Evolutionary conservation across 768 basidiomycete species (phyloP).

Genomic region (Amanita pseudoporphyria): DNA sequence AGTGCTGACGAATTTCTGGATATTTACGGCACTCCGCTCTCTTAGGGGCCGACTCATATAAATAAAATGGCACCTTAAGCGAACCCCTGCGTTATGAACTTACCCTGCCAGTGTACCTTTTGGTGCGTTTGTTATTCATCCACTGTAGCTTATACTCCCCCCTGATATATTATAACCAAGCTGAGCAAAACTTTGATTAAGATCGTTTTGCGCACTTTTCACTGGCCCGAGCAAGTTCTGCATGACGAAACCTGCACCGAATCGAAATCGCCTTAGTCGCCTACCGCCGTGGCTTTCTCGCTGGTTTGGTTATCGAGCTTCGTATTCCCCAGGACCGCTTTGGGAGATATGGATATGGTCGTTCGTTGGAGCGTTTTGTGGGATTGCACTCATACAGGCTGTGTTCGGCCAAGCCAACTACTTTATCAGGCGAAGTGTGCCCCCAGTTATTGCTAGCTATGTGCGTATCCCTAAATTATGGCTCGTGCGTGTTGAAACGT

Average conservation of each 20-base stretch:
- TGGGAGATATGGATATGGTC: slow-evolving; percentile 41
- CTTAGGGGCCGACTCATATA: no score
- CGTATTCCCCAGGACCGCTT: slow-evolving; percentile 22
- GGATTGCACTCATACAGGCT: slow-evolving; percentile 39
- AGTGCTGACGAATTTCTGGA: no score
- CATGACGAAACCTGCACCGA: not conserved
- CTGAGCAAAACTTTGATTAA: no score
- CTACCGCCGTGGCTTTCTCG: slow-evolving; percentile 27
- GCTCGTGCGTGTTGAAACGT: not conserved
- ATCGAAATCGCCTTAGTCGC: slow-evolving; percentile 19
- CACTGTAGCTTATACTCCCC: not conserved
- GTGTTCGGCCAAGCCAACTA: slow-evolving; percentile 38
- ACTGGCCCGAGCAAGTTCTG: not conserved
- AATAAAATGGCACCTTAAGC: no score
- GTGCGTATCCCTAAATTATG: slow-evolving; percentile 21
- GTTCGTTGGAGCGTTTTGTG: slow-evolving; percentile 41
- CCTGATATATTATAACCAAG: no score
- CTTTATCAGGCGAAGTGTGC: slow-evolving; percentile 35
- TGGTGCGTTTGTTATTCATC: no score
- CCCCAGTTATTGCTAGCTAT: slow-evolving; percentile 37
- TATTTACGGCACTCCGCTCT: no score
- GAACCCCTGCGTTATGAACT: no score
- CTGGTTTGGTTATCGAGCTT: slow-evolving; percentile 36
- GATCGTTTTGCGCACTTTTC: not conserved
- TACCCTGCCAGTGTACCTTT: no score